Evolutionary conservation across 495 filamentous ascomycete species (phyloP), one percentile per base, ranked within the genome.

Genomic region (Xylaria longipes): DNA sequence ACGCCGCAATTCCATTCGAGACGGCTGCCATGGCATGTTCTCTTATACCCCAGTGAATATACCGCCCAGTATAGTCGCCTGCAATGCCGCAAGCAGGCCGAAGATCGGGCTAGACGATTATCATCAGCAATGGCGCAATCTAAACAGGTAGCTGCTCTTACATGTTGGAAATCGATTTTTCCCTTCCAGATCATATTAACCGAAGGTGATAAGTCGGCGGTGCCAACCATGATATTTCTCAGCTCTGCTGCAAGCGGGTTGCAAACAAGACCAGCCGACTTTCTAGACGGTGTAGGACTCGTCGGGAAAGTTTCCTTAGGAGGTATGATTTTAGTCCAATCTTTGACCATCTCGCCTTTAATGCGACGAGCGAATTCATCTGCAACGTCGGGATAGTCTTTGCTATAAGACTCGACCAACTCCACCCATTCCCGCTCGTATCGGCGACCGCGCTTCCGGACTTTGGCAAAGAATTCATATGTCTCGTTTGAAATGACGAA

Each of bases 171-270:
- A 72, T 87, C 86, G 5, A 83, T 76, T 72, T 86, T 87, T 25
- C 76, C 84, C n/a, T 83, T 79, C 84, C 84, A 89, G 48, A 80
- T 82, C 85, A 88, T 87, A 78, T 88, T 85, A 5, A 89, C 86
- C 0, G 86, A 88, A 8, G 87, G 87, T 0, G 87, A 84, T 22
- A 91, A 79, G 73, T 91, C 88, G 5, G 88, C 88, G 0, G 87
- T 88, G 7, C 87, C 88, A 29, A 89, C 85, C 84, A 90, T 87
- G 75, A 90, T 84, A 31, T 77, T 83, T 17, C 80, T 76, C 11
- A 87, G 65, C 8, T 84, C 77, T 41, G 83, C 72, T 3, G 83
- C 83, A 20, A 90, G 75, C 0, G 85, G 85, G 67, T 87, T 87
- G 71, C 83, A 86, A 6, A 88, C 82, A 1, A 86, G 74, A 7